Conservation (phyloP, 352 stramenopile species). For the Globisporangium viniferum region DNA sequence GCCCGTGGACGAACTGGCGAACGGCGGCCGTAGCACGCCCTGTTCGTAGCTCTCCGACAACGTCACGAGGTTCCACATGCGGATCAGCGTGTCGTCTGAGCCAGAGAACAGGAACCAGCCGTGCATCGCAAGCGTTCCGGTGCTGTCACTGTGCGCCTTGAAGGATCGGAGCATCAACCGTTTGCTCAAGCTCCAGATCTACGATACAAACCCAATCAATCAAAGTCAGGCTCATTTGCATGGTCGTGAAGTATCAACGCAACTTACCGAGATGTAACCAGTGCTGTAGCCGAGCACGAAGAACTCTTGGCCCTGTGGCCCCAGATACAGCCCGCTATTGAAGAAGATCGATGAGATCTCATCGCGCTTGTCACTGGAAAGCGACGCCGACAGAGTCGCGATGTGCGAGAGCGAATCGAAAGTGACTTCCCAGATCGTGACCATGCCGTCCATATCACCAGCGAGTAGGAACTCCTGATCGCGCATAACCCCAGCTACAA, state of each 20-base stretch:
- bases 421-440: constrained; percentile 58
- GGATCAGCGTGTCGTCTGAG: constrained; percentile 58
- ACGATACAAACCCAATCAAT: neutral
- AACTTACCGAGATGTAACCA: constrained; percentile 42
- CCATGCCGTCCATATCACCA: constrained; percentile 38
- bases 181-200: constrained; percentile 63
- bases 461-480: constrained; percentile 59
- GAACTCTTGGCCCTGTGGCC: constrained; percentile 42
- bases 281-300: constrained; percentile 51
- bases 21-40: constrained; percentile 39
- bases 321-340: constrained; percentile 44
- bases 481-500: constrained; percentile 40
- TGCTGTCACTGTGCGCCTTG: constrained; percentile 49
- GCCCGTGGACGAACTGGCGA: constrained; percentile 28
- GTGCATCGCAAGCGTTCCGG: constrained; percentile 52
- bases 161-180: constrained; percentile 38
- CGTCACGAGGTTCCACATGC: constrained; percentile 67
- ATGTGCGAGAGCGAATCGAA: constrained; percentile 30
- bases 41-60: constrained; percentile 51
- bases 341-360: constrained; percentile 57
- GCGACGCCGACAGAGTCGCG: neutral
- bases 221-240: neutral
- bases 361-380: constrained; percentile 31
- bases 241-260: neutral
- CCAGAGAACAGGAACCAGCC: constrained; percentile 77